Base-by-base conservation (phyloP, 2,329 filamentous ascomycete genomes). In the Didymella pomorum region DNA sequence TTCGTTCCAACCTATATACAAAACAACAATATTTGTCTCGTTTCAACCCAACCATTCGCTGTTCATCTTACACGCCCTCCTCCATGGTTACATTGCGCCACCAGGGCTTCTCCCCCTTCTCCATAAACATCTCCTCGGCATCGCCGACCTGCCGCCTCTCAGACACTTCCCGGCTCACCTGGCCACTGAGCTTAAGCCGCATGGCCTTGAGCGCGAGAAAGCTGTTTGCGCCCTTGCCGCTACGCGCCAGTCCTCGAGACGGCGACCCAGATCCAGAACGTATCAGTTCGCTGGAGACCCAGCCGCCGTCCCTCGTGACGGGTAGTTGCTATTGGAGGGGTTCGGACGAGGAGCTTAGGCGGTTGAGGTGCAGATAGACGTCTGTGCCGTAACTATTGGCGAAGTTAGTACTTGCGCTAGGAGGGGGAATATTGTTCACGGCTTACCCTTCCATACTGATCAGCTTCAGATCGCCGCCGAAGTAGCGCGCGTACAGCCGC, bases 381-480 rank as follows among this genome's bases (percentile, higher is more conserved):
- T 99, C 95, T 49, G 95, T 99, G 66, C 95, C 95, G 78, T 99
- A 99, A 58, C 94, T 97, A 45, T 4, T n/a, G n/a, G 21, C 7
- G 4, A 18, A 9, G 50, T 58, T 28, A 58, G 56, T 41, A 8
- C 8, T 35, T n/a, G 10, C 18, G 12, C 12, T 7, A 11, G 1
- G 3, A 25, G 2, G 14, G 29, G 62, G 64, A 77, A n/a, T 35
- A 2, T n/a, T n/a, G 11, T 14, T 14, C 10, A 18, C n/a, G 31
- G 71, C 90, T 83, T 82, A 97, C 92, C 95, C 95, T 83, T 99
- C 95, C 95, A 99, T 99, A 77, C 93, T 97, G 73, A 99, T 99
- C 76, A 99, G 80, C 79, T 98, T 98, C 71, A 99, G 78, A 77
- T 99, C 95, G 58, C 95, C 95, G 59, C 95, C 95, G 80, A 99